A percentile compares a stretch with the other conserved stretches of the same genome.
Evolutionary conservation across 2,329 filamentous ascomycete genomes (phyloP).

Genomic region (Spiromastix sp.): DNA sequence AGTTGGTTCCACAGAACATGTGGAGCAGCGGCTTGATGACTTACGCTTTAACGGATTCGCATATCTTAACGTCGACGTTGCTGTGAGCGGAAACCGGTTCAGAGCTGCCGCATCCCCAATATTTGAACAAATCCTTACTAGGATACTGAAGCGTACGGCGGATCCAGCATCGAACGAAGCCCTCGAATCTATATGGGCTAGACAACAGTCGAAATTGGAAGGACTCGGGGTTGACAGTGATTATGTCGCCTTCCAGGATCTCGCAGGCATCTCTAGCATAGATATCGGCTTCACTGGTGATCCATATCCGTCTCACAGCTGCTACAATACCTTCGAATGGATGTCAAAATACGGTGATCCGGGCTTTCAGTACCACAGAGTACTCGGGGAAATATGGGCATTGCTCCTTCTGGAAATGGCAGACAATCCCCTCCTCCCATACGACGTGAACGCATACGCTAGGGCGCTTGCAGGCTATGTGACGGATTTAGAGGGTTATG

Average conservation of each 20-base stretch:
- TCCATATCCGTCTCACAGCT: conserved; percentile 63
- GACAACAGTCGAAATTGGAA: conserved; percentile 47
- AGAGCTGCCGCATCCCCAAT: conserved; percentile 71
- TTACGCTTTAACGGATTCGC: conserved; percentile 67
- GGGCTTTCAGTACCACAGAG: conserved; percentile 66
- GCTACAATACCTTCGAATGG: conserved; percentile 84
- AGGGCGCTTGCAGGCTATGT: conserved; percentile 54
- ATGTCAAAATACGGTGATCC: conserved; percentile 73
- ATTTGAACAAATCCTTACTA: conserved; percentile 60
- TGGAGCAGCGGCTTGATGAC: conserved; percentile 68
- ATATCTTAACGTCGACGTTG: conserved; percentile 85
- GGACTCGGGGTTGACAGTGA: conserved; percentile 68
- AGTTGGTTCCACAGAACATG: conserved; percentile 88
- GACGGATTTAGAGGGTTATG: conserved; percentile 56
- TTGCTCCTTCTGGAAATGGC: conserved; percentile 77
- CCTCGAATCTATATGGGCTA: conserved; percentile 67
- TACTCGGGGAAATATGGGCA: conserved; percentile 68
- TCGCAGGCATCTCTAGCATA: conserved; percentile 78
- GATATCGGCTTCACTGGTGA: conserved; percentile 69
- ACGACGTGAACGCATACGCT: conserved; percentile 68
- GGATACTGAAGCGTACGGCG: conserved; percentile 61
- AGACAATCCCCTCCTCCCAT: conserved; percentile 70
- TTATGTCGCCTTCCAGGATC: conserved; percentile 81
- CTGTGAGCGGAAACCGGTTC: conserved; percentile 65
- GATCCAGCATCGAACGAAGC: conserved; percentile 65